phyloP scores from a whole-genome alignment of 2,329 filamentous ascomycete genomes.

The Fusarium fracticaudum region DNA sequence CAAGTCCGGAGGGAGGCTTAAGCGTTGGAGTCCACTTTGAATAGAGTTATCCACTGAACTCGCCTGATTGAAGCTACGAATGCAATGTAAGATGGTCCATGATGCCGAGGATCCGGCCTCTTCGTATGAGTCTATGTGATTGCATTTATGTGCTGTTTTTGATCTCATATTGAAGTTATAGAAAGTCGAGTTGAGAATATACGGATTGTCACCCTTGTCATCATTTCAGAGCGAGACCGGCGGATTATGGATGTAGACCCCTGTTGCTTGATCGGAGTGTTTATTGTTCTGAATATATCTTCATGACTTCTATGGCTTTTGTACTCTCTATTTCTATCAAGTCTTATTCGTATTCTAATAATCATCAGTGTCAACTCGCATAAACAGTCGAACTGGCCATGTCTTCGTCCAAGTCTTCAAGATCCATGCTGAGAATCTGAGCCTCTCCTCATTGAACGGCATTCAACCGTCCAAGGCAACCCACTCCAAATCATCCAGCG shows the following conservation, averaged over 20 bases:
- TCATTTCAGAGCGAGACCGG: conserved; percentile 8
- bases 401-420: neutral
- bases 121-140: neutral
- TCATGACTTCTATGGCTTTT: neutral
- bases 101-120: conserved; percentile 9
- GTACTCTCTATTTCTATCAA: neutral
- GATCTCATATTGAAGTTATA: no score
- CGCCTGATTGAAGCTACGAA: conserved; percentile 2
- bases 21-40: conserved; percentile 10
- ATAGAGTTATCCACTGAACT: neutral
- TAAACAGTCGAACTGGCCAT: neutral
- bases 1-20: conserved; percentile 27
- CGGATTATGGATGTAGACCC: neutral
- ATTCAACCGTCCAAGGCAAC: neutral
- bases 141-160: rapidly evolving
- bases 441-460: no score
- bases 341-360: neutral
- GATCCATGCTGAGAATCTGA: no score
- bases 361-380: neutral
- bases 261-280: neutral
- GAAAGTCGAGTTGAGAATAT: neutral
- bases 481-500: conserved; percentile 32
- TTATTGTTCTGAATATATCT: neutral
- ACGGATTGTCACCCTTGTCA: neutral
- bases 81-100: neutral